Base-by-base conservation (phyloP, 148 eudicot genomes). In the Dianthus caryophyllus region DNA sequence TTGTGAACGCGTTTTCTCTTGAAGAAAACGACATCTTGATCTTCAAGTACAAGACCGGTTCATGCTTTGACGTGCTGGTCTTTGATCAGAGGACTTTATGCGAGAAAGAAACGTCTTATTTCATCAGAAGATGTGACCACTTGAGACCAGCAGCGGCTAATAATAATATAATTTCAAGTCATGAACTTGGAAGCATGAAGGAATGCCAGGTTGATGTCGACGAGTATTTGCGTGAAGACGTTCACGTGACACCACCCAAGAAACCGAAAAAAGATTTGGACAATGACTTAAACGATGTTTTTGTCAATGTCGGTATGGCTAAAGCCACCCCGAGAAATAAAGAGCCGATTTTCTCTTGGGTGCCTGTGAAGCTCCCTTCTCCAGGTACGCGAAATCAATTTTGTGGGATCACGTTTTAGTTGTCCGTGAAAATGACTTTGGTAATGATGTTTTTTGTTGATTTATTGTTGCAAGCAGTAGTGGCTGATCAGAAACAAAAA, bases 41-140 rank as follows among this genome's bases (percentile, higher is more conserved):
- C 33, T 85, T 83, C 69, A 85, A 67, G 53, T 80, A 85, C 71
- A 76, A 61, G 47, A 81, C 81, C 17, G 74, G 73, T 57, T 78
- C 84, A 44, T 65, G 50, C 58, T 85, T 85, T 76, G 78, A 75
- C 57, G 80, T 80, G 9, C 16, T 64, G 30, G 70, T 85, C 49
- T 83, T 85, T 57, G 81, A 81, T 29, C 69, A 57, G 46, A 57
- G 14, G 56, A 82, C 68, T 73, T 70, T 75, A 5, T 83, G 89
- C 33, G 87, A 85, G 75, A 85, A 77, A 66, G 89, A 76, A 72
- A 64, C 75, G 44, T 72, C 83, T 13, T 85, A 78, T 64, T 85
- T 82, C 64, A 73, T 82, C 26, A 76, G 56, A 72, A 82, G 70
- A 64, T 80, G 86, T 44, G 71, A 72, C 54, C 81, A 78, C 41